Evolutionary conservation across 108 stramenopile species (phyloP), one percentile per base, ranked within the genome.

Genomic region (Asterionellopsis glacialis): DNA sequence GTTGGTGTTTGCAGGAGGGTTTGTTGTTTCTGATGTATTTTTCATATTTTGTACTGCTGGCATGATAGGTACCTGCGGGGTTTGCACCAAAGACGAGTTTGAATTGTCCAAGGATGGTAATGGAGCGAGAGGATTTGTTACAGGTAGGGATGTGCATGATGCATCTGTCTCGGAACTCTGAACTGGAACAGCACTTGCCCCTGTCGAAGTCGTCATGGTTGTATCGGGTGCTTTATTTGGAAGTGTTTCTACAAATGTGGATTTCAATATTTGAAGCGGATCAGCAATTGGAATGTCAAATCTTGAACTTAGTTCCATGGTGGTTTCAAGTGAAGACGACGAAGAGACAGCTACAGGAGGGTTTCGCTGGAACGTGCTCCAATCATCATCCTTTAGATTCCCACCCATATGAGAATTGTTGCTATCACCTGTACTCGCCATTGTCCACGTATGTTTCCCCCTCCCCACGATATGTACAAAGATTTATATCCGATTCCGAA

Each of bases 321-420:
- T 16, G 45, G 45, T 47, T 47, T 63, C 68, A 1, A 69, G 49
- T 10, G 68, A 69, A 27, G 68, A 69, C 4, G 54, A 45, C 1
- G 68, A 69, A 21, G 61, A 61, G 3, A 68, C 67, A 23, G 64
- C 49, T 11, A 26, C 56, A 19, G 24, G 22, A 5, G 52, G 24
- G 2, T 33, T 33, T 5, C 33, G 2, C 5, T 33, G 2, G 33
- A 33, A 33, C 33, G 2, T 33, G 33, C 33, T 33, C 33, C 33
- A 33, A 7, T 33, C 33, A 5, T 5, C 33, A 5, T 2, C 7
- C 7, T 33, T 7, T 5, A 33, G 33, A 33, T 33, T 7, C 33
- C 5, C 33, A 2, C 33, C 33, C 5, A 33, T 7, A 5, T 33
- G 33, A 2, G 7, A 33, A 7, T 33, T 7, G 33, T 33, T 2